Base-by-base conservation (phyloP, 1,284 basidiomycete species). In the Lignosus rhinocerotis region DNA sequence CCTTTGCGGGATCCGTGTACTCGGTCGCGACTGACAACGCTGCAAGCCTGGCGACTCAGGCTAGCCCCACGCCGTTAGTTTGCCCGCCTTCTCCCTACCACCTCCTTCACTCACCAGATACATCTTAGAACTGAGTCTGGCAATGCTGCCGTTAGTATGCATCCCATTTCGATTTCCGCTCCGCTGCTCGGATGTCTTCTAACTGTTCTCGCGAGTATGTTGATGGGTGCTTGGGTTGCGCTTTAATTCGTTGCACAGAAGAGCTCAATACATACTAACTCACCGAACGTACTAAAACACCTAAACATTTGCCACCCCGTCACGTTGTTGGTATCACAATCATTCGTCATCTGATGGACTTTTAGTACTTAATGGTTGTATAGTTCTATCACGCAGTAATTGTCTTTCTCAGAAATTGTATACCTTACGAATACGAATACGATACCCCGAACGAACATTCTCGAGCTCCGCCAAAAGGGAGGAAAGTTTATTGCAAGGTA, bases 1-100 rank as follows among this genome's bases (percentile, higher is more conserved):
- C 79, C 25, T 79, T 80, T 56, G 83, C 76, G 32, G 84, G 83
- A 16, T 78, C 78, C 1, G 69, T 76, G 3, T 85, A 77, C 67
- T 84, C 80, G 8, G 73, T 78, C 6, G 69, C 65, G 11, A 62
- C 65, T 7, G 42, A 34, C n/a, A 58, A 19, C 6, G 56, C 50
- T 17, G 58, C 17, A 8, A 52, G 51, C 11, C 50, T 47, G 9
- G 60, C 58, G 19, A 65, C 58, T 34, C 44, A 46, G 42, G 49
- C 1, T 14, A 33, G 14, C 10, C 43, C 43, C 10, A 30, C 21
- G 17, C 19, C 19, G 58, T 59, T 33, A 21, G 53, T 47, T 19
- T 14, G 8, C 21, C 17, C 2, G 2, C 1, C 2, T 1, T 25
- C 9, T 25, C 9, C 38, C n/a, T 25, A 14, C 31, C 4, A 8